Evolutionary conservation across 306 rosid species (phyloP).

Genomic region (Citrullus amarus): DNA sequence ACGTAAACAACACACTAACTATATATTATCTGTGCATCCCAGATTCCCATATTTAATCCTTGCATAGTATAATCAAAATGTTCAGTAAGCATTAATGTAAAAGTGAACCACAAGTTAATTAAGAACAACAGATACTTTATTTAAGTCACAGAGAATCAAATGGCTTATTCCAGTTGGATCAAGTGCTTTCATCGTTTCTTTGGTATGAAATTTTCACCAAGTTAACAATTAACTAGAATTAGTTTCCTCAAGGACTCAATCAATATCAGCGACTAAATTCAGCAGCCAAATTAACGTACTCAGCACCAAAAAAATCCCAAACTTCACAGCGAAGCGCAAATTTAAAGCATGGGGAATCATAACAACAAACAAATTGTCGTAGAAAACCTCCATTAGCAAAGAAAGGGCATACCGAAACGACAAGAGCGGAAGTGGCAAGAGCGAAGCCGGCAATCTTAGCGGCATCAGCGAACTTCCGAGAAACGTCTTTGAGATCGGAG

Average conservation of each 20-base stretch:
- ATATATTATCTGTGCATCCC: too few relatives aligned
- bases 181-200: neutral
- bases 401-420: slow-evolving; percentile 62
- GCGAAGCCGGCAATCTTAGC: slow-evolving; percentile 89
- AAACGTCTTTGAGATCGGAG: slow-evolving; percentile 50
- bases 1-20: neutral
- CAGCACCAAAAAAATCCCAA: neutral
- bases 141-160: neutral
- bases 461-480: slow-evolving; percentile 59
- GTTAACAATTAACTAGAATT: neutral
- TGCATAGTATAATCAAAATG: neutral
- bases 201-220: neutral
- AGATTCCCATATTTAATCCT: too few relatives aligned
- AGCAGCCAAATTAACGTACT: neutral
- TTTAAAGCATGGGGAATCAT: neutral
- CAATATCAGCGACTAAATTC: neutral
- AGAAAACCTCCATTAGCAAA: neutral
- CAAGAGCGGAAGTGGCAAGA: slow-evolving; percentile 95
- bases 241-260: neutral
- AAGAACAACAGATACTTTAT: too few relatives aligned
- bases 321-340: neutral
- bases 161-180: neutral
- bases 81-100: too few relatives aligned
- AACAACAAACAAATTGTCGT: neutral
- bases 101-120: too few relatives aligned